Percentiles rank a stretch among this genome's conserved stretches.
These are phyloP conservation scores for Misopates orontium DNA, from an alignment of 257 asterid genomes.

Conservation along the genomic window DNA sequence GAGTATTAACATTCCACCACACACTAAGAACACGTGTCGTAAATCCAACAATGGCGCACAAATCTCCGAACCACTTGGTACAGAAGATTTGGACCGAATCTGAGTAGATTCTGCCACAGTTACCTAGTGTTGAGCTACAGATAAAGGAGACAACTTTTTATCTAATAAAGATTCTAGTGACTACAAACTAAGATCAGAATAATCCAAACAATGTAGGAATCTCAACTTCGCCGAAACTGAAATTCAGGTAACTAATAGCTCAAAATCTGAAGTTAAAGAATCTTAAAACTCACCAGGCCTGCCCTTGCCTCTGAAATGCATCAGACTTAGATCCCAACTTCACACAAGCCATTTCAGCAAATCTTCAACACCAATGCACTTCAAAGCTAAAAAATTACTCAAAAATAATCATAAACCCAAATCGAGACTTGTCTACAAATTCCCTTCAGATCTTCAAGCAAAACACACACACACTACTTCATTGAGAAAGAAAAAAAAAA, in stretches of 20 bases:
- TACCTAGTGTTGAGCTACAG: neutral
- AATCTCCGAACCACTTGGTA: too few relatives aligned
- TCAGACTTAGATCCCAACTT: constrained; percentile 94
- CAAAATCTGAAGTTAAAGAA: constrained; percentile 4
- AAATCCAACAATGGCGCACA: too few relatives aligned
- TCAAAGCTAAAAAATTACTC: constrained; percentile 14
- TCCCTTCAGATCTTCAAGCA: constrained; percentile 9
- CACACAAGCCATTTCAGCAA: constrained; percentile 82
- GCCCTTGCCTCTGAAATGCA: constrained; percentile 90
- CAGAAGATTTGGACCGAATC: neutral
- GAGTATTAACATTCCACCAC: too few relatives aligned
- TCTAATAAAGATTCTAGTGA: neutral
- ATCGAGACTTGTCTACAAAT: constrained; percentile 5
- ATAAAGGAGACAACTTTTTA: neutral
- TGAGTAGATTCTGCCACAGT: neutral
- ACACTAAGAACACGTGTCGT: too few relatives aligned
- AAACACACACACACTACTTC: constrained; percentile 9
- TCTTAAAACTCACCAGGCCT: constrained; percentile 64
- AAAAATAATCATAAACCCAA: constrained; percentile 23
- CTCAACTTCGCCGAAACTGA: too few relatives aligned
- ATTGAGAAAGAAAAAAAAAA: constrained; percentile 16
- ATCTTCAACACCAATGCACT: constrained; percentile 18
- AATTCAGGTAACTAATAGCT: too few relatives aligned
- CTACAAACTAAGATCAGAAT: neutral
- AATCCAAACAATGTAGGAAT: too few relatives aligned